phyloP scores from a whole-genome alignment of 148 eudicot species.

The Camellia granthamiana region DNA sequence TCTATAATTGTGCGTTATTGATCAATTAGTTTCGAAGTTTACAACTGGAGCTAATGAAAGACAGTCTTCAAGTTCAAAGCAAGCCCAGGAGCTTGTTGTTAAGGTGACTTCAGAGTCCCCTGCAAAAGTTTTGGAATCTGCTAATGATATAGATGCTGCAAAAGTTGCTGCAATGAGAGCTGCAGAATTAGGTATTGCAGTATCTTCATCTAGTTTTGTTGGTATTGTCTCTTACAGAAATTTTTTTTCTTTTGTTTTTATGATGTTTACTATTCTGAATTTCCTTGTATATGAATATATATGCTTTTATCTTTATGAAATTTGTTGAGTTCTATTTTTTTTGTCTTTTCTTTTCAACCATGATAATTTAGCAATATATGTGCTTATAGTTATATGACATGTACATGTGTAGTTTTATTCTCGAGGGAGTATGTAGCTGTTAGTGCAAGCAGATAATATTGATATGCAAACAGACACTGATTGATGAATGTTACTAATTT shows the following conservation, averaged over 20 bases:
- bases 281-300: too few species aligned
- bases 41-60: slow-evolving; percentile 33
- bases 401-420: too few species aligned
- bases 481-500: too few species aligned
- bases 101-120: slow-evolving; percentile 40
- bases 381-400: too few species aligned
- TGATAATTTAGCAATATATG: too few species aligned
- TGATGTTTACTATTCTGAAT: too few species aligned
- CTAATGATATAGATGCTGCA: slow-evolving; percentile 69
- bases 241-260: background rate
- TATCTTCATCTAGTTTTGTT: background rate
- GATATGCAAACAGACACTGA: too few species aligned
- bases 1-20: slow-evolving; percentile 14
- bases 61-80: slow-evolving; percentile 36
- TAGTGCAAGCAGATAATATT: too few species aligned
- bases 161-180: slow-evolving; percentile 91
- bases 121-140: slow-evolving; percentile 44
- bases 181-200: slow-evolving; percentile 69
- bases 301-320: too few species aligned
- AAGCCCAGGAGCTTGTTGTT: slow-evolving; percentile 32
- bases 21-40: slow-evolving; percentile 17
- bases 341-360: too few species aligned
- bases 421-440: too few species aligned
- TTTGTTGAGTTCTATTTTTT: too few species aligned
- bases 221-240: background rate